Percentiles rank a stretch among this genome's conserved stretches.
These are phyloP conservation scores for Ophryocystis elektroscirrha DNA, from an alignment of 169 alveolate species.

Conservation along the genomic window DNA sequence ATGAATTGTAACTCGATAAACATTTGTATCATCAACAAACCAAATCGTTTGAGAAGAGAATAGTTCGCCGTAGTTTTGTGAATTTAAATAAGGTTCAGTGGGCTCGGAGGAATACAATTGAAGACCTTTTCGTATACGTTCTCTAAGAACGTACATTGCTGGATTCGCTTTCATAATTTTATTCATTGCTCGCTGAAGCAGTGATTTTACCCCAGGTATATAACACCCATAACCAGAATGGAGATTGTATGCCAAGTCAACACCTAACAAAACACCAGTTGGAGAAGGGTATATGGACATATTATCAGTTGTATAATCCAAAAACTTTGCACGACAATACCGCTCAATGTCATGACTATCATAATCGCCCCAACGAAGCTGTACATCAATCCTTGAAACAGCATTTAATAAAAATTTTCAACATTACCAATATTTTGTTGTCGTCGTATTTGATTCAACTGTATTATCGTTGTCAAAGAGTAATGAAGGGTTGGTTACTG, in stretches of 20 bases:
- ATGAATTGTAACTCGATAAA: conserved; percentile 96
- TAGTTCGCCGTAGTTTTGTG: conserved; percentile 92
- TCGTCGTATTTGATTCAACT: conserved; percentile 34
- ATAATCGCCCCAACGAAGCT: conserved; percentile 99
- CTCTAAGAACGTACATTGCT: conserved; percentile 94
- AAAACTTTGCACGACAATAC: conserved; percentile 92
- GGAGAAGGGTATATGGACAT: conserved; percentile 96
- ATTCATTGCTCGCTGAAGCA: conserved; percentile 83
- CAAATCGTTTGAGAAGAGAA: conserved; percentile 93
- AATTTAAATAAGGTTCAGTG: conserved; percentile 95
- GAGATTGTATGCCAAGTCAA: conserved; percentile 94
- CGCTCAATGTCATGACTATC: conserved; percentile 99
- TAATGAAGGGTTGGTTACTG: conserved; percentile 78
- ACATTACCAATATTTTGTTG: conserved; percentile 22
- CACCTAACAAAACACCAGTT: conserved; percentile 88
- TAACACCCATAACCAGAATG: conserved; percentile 98
- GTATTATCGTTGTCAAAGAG: conserved; percentile 75
- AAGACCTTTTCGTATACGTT: conserved; percentile 96
- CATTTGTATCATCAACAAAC: conserved; percentile 99
- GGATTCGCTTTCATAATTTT: conserved; percentile 73
- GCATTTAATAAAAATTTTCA: neutral
- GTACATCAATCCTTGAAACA: conserved; percentile 90
- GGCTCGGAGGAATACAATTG: conserved; percentile 98
- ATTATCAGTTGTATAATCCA: conserved; percentile 97
- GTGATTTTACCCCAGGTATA: conserved; percentile 85